Base-by-base conservation (phyloP, 2,329 filamentous ascomycete genomes). In the Didymella exigua region DNA sequence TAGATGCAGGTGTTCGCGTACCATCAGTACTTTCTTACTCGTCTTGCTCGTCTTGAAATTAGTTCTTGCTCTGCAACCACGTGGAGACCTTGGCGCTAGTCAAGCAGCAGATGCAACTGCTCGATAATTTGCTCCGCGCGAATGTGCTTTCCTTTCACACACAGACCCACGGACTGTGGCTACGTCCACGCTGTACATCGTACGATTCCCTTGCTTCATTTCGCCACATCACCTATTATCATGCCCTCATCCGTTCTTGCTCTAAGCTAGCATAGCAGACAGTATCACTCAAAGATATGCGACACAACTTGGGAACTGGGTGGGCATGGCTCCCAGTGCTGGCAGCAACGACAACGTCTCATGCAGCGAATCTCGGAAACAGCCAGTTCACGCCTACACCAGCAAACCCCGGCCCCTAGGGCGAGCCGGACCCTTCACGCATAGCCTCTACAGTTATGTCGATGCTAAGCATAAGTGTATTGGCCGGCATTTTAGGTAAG, bases 381-480 rank as follows among this genome's bases (percentile, higher is more conserved):
- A 34, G 6, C 14, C 27, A 33, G 13, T 26, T 16, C 6, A 26
- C 19, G 7, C 36, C n/a, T 13, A 23, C 36, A 33, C 45, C 23
- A 43, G 19, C 19, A 26, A 41, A 38, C 1, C 9, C 38, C 21
- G 29, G 27, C 27, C 5, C 34, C 14, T 46, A 47, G 27, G 54
- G 56, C 16, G 58, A 63, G 16, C 47, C 54, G 10, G 13, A 33
- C 2, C 27, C 37, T 6, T 58, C 55, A 27, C 59, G 61, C 16
- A 61, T 48, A 3, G 18, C 41, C 1, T 69, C 52, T 31, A 64
- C 63, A 1, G 37, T 54, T 23, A 38, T 66, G 4, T 62, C 65
- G 4, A 11, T 73, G 31, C 16, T 66, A 18, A 70, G 69, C 57
- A 69, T 72, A 55, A 58, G 70, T 9, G 47, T 69, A 3, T 48